Percentiles rank a stretch among this genome's conserved stretches.
Conservation (phyloP, 306 rosid species). For the Sicyos edulis region DNA sequence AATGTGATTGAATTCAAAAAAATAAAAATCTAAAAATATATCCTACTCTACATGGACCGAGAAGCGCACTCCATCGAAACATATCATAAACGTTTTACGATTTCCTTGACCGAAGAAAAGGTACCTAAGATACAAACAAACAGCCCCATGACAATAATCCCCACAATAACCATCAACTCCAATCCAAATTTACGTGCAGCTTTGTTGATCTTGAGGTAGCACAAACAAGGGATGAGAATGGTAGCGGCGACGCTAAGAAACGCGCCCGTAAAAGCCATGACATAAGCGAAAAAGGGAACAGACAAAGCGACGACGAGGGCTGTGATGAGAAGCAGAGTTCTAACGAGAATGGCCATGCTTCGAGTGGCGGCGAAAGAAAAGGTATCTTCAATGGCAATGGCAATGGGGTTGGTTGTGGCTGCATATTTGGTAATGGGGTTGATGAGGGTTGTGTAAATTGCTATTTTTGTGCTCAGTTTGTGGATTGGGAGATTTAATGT, state of each 20-base stretch:
- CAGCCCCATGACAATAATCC: conserved; percentile 38
- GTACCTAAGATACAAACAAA: conserved; percentile 47
- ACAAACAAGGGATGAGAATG: conserved; percentile 48
- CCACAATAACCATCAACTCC: conserved; percentile 34
- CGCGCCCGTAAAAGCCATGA: conserved; percentile 65
- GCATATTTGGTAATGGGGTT: conserved; percentile 66
- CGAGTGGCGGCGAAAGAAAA: conserved; percentile 17
- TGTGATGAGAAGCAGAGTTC: conserved; percentile 44
- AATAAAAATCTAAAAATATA: too few relatives aligned
- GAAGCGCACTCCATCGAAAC: too few relatives aligned
- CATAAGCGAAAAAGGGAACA: conserved; percentile 53
- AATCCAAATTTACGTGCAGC: conserved; percentile 36
- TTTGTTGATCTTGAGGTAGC: conserved; percentile 59
- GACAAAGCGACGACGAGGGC: conserved; percentile 42
- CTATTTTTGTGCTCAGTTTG: conserved; percentile 42
- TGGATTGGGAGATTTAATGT: conserved; percentile 46
- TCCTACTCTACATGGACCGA: too few relatives aligned
- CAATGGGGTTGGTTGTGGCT: conserved; percentile 46
- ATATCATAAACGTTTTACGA: conserved; percentile 30
- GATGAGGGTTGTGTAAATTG: conserved; percentile 54
- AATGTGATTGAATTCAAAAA: too few relatives aligned
- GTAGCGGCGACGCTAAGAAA: conserved; percentile 38
- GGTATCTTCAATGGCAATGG: conserved; percentile 44
- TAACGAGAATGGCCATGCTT: conserved; percentile 30
- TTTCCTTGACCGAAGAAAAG: conserved; percentile 35